Evolutionary conservation across 2,329 filamentous ascomycete species (phyloP).

Genomic region (Aureobasidium sp.): DNA sequence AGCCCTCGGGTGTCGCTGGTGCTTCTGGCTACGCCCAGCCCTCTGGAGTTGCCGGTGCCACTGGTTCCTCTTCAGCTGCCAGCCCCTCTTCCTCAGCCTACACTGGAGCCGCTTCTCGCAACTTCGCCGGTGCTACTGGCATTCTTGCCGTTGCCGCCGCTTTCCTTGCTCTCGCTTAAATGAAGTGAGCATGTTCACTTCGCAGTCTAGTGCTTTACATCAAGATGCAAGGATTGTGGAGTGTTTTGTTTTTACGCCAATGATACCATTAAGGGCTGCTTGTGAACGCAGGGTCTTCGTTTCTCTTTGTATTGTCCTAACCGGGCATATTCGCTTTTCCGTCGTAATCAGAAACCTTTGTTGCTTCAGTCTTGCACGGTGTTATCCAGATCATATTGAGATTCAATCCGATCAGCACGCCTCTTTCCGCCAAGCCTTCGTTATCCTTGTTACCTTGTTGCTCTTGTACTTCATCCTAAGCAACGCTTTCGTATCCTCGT

Average conservation of each 20-base stretch:
- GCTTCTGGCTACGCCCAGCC: background rate
- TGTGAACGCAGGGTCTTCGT: background rate
- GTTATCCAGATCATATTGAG: background rate
- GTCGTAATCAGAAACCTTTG: background rate
- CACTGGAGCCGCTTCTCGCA: slow-evolving; percentile 11
- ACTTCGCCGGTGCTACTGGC: background rate
- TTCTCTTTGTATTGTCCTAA: background rate
- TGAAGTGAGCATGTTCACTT: background rate
- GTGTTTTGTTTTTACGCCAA: background rate
- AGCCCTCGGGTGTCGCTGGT: background rate
- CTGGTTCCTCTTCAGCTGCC: background rate
- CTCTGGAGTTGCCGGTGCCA: background rate
- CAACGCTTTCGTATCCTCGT: no score
- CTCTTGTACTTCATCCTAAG: no score
- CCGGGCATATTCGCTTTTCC: background rate
- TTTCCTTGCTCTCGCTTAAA: slow-evolving; percentile 2
- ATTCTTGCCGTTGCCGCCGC: background rate
- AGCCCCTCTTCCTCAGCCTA: background rate
- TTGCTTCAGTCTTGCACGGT: background rate
- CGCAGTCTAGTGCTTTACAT: background rate
- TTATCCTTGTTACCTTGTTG: no score
- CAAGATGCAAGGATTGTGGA: background rate
- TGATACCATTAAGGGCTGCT: slow-evolving; percentile 1
- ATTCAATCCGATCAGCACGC: background rate
- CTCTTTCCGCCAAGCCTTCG: background rate